Conservation (phyloP, 139 green algal species). For the Chloropicon primus region DNA sequence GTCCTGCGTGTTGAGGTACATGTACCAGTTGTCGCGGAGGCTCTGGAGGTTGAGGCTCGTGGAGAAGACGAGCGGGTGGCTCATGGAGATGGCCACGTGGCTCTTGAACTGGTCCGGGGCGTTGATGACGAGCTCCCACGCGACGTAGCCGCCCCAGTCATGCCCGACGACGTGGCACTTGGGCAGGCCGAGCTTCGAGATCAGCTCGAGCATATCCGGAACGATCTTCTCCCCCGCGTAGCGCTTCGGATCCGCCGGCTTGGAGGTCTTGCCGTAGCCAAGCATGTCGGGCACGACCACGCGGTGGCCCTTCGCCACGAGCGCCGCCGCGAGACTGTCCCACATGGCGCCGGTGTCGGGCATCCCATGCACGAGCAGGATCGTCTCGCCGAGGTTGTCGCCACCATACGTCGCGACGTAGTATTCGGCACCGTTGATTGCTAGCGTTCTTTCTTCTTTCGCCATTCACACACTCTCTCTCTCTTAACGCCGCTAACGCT, state of each 20-base stretch:
- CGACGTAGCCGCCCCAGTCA: not conserved
- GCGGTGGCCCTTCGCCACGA: not conserved
- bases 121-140: too few species aligned
- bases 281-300: not conserved
- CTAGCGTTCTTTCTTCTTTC: too few species aligned
- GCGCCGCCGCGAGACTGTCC: not conserved
- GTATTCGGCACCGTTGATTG: too few species aligned
- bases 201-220: not conserved
- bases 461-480: too few species aligned
- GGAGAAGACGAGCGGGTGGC: not conserved
- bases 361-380: too few species aligned
- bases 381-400: too few species aligned
- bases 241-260: not conserved
- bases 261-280: not conserved
- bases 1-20: not conserved
- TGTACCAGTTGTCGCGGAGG: not conserved
- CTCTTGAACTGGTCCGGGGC: too few species aligned
- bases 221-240: not conserved
- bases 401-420: too few species aligned
- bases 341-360: too few species aligned
- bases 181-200: not conserved
- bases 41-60: not conserved
- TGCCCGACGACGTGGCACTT: not conserved
- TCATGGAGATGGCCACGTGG: too few species aligned
- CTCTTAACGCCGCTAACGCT: too few species aligned